Evolutionary conservation across 148 eudicot genomes (phyloP), one percentile per base, ranked within the genome.

Genomic region (Vaccinium corymbosum): DNA sequence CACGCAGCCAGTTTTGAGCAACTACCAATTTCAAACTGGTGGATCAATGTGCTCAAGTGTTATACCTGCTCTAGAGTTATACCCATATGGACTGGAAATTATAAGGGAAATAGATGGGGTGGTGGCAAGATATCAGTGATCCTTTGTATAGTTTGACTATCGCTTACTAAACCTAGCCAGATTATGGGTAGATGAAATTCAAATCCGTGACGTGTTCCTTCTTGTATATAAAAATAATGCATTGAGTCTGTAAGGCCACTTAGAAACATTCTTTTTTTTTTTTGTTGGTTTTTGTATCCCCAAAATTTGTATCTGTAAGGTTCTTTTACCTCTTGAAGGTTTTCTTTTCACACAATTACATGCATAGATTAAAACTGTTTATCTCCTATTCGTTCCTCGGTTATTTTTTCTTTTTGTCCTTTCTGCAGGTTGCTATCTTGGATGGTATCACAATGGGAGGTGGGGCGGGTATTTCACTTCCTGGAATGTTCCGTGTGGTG

Each of bases 371-470:
- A 29, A 14, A 68, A 12, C 42, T 29, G 17, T 78, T 19, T 53
- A 7, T 27, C 32, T 52, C n/a, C 6, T 53, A 13, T 5, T 11
- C 8, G 1, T 29, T 4, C 4, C 22, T 32, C 3, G 3, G 11
- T 79, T 16, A 7, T 79, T 10, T 32, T 0, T 68, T 68, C 17
- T 8, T 76, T 14, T 49, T 11, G 68, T 82, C 14, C 11, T 80
- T 51, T 86, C 19, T 88, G 46, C 87, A 97, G 99, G 97, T 97
- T 83, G 94, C 94, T 88, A 92, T 97, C 49, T 80, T 97, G 90
- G 95, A 97, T 87, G 99, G 99, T 57, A 80, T 88, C 81, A 91
- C 94, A 62, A 93, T 97, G 97, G 99, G 99, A 82, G 90, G 89
- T 80, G 99, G 97, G 73, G 96, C 92, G 73, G 98, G 98, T 79